Evolutionary conservation across 1,139 yeast genomes (phyloP).

Genomic region (Spencermartinsiella ligniputridi): DNA sequence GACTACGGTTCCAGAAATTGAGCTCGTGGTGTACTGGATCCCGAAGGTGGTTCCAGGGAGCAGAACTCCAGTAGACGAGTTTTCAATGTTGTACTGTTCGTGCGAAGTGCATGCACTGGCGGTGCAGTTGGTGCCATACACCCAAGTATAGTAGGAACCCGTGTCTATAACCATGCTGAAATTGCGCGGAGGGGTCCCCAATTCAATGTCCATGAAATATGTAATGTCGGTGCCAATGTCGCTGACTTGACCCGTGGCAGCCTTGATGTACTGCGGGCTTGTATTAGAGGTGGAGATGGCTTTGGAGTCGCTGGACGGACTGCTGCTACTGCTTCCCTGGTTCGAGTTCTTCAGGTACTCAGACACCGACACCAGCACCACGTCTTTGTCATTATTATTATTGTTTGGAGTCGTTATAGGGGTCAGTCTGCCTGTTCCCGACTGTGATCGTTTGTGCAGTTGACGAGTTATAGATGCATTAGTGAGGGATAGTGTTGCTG

Average conservation of each 20-base stretch:
- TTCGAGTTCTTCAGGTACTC: neutral
- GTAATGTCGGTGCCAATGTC: conserved; percentile 31
- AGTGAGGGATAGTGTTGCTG: neutral
- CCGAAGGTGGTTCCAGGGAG: conserved; percentile 33
- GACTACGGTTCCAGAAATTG: conserved; percentile 47
- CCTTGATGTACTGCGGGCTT: neutral
- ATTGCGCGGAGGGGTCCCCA: conserved; percentile 30
- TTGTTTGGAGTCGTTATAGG: neutral
- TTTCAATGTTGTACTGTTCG: conserved; percentile 30
- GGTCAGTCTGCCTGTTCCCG: neutral
- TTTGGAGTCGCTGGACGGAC: neutral
- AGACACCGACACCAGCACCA: neutral
- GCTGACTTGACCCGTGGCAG: conserved; percentile 20
- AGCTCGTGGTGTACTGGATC: conserved; percentile 52
- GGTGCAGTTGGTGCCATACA: conserved; percentile 50
- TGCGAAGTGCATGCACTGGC: conserved; percentile 43
- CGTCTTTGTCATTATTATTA: neutral
- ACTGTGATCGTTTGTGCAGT: neutral
- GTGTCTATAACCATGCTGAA: conserved; percentile 59
- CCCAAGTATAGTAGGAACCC: conserved; percentile 63
- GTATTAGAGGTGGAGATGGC: neutral
- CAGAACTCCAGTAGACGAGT: conserved; percentile 18
- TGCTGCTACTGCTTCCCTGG: neutral
- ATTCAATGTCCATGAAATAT: conserved; percentile 25
- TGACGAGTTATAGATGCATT: neutral